Evolutionary conservation across 2,329 filamentous ascomycete species (phyloP).

Genomic region (Sporothrix inflata): DNA sequence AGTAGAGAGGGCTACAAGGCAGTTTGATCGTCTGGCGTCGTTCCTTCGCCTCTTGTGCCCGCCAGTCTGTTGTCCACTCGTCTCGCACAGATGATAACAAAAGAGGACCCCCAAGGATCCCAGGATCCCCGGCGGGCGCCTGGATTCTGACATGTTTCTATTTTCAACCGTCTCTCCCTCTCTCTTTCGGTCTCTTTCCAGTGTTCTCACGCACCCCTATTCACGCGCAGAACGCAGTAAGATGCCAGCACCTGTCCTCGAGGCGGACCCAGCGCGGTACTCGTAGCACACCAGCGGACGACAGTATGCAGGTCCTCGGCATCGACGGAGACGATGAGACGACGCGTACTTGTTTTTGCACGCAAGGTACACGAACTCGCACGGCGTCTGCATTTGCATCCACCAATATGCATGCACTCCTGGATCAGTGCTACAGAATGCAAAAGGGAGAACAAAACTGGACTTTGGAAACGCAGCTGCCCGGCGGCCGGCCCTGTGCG

Average conservation of each 20-base stretch:
- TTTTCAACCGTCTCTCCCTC: neutral
- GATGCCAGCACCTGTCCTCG: neutral
- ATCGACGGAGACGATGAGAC: neutral
- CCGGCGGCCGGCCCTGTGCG: neutral
- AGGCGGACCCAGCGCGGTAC: neutral
- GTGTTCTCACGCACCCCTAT: neutral
- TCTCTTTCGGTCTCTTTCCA: neutral
- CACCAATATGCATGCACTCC: conserved; percentile 20
- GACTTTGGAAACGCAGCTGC: neutral
- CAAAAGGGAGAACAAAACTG: neutral
- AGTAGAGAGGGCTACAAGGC: conserved; percentile 7
- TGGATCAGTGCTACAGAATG: conserved; percentile 8
- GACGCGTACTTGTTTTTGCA: neutral
- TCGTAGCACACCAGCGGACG: neutral
- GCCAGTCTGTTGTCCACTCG: neutral
- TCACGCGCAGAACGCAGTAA: neutral
- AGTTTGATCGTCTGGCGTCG: conserved; percentile 13
- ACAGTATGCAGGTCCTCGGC: conserved; percentile 11
- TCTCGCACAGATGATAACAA: conserved; percentile 13
- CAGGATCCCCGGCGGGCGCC: neutral
- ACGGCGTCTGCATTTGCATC: neutral
- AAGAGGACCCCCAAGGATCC: neutral
- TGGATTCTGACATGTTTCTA: conserved; percentile 11
- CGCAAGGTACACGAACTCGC: neutral
- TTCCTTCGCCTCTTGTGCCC: neutral